Conservation (phyloP, 2,329 filamentous ascomycete genomes). For the Scedosporium boydii region DNA sequence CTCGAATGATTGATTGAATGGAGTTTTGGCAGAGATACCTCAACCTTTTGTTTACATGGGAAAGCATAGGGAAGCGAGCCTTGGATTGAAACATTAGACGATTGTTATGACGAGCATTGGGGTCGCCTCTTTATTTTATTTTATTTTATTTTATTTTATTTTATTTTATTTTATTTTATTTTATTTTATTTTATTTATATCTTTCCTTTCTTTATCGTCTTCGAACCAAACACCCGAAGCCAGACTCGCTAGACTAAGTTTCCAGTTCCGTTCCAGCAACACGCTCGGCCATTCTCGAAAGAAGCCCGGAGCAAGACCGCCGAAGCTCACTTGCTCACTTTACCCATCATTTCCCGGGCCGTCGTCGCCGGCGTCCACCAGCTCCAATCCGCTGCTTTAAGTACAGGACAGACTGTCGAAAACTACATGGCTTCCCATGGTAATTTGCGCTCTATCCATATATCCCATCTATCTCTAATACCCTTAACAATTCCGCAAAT, state of each 20-base stretch:
- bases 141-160: background rate
- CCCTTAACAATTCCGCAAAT: background rate
- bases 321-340: background rate
- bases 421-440: background rate
- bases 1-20: too few species aligned
- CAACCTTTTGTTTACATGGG: too few species aligned
- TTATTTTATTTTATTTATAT: background rate
- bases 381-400: background rate
- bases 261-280: background rate
- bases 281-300: background rate
- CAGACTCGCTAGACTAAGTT: too few species aligned
- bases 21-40: too few species aligned
- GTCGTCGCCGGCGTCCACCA: background rate
- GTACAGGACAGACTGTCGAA: background rate
- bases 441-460: too few species aligned
- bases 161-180: background rate
- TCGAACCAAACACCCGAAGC: background rate
- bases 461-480: background rate
- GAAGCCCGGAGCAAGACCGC: background rate
- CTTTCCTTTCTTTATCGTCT: background rate
- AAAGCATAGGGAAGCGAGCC: too few species aligned
- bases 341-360: background rate
- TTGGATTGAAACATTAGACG: too few species aligned
- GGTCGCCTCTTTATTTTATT: background rate
- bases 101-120: too few species aligned